Percentiles rank a stretch among this genome's conserved stretches.
phyloP scores from a whole-genome alignment of 768 basidiomycete species.

The Lactarius deliciosus region DNA sequence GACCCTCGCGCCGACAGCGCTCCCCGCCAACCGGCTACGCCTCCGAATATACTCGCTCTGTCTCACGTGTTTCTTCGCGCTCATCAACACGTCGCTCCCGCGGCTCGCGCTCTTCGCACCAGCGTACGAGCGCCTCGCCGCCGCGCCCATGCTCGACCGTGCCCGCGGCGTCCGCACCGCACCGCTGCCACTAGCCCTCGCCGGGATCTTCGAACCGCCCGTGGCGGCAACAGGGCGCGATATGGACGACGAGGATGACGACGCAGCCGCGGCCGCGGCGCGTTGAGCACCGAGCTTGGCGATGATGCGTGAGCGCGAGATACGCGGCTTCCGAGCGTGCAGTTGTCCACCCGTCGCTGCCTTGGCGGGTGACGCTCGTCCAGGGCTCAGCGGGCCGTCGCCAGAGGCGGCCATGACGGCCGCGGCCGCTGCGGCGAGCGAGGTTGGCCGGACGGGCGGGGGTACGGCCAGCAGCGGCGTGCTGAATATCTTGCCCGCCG shows the following conservation, averaged over 20 bases:
- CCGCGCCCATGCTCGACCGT: conserved; percentile 50
- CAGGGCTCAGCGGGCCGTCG: conserved; percentile 12
- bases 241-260: neutral
- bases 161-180: conserved; percentile 31
- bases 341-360: conserved; percentile 34
- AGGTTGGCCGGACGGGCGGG: conserved; percentile 29
- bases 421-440: conserved; percentile 36
- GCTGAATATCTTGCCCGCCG: conserved; percentile 48
- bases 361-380: neutral
- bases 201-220: conserved; percentile 19
- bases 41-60: conserved; percentile 74
- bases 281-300: conserved; percentile 74
- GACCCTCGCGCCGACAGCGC: conserved; percentile 3
- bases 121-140: conserved; percentile 37
- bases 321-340: conserved; percentile 64
- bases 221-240: conserved; percentile 23
- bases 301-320: conserved; percentile 80
- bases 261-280: conserved; percentile 40
- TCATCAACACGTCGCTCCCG: conserved; percentile 47
- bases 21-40: conserved; percentile 43
- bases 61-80: conserved; percentile 69
- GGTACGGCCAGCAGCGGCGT: conserved; percentile 42
- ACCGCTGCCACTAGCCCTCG: conserved; percentile 14
- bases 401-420: conserved; percentile 25
- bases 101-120: conserved; percentile 34